A percentile compares a stretch with the other conserved stretches of the same genome.
Evolutionary conservation across 2,329 filamentous ascomycete species (phyloP).

Genomic region (Colletotrichum sp.): DNA sequence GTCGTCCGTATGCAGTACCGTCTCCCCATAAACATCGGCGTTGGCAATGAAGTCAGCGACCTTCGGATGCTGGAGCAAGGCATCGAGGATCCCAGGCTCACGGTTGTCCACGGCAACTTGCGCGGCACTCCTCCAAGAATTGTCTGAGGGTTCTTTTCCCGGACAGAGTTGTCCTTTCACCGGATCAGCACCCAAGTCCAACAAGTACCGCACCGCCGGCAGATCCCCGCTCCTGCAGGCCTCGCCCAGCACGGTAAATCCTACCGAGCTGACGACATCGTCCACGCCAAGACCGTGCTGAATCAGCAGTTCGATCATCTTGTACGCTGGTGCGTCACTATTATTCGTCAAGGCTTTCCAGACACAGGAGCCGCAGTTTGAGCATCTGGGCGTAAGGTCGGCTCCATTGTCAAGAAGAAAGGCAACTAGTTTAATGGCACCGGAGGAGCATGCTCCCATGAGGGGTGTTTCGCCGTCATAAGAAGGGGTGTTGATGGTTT

Average conservation of each 20-base stretch:
- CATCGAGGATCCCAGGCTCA: constrained; percentile 8
- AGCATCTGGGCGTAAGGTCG: not conserved
- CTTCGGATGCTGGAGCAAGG: constrained; percentile 21
- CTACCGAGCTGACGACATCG: constrained; percentile 11
- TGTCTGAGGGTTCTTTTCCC: not conserved
- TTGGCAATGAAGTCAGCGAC: constrained; percentile 20
- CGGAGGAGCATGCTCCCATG: constrained; percentile 17
- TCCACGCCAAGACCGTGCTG: constrained; percentile 24
- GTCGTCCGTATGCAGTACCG: constrained; percentile 3
- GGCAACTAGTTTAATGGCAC: constrained; percentile 10
- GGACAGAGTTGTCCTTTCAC: constrained; percentile 15
- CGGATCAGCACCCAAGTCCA: constrained; percentile 26
- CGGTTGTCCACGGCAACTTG: not conserved
- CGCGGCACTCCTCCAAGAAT: constrained; percentile 23
- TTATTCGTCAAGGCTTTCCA: constrained; percentile 3
- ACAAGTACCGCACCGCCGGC: constrained; percentile 23
- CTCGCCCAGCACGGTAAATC: constrained; percentile 22
- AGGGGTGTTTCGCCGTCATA: constrained; percentile 22
- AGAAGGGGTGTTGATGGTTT: constrained; percentile 21
- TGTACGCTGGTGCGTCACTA: not conserved
- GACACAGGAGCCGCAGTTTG: constrained; percentile 15
- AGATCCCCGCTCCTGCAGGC: constrained; percentile 19
- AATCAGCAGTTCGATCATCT: constrained; percentile 21
- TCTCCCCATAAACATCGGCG: constrained; percentile 20
- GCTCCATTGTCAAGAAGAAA: constrained; percentile 27